These are phyloP conservation scores for Rubia yunnanensis DNA, from an alignment of 257 asterid species.

Conservation along the genomic window DNA sequence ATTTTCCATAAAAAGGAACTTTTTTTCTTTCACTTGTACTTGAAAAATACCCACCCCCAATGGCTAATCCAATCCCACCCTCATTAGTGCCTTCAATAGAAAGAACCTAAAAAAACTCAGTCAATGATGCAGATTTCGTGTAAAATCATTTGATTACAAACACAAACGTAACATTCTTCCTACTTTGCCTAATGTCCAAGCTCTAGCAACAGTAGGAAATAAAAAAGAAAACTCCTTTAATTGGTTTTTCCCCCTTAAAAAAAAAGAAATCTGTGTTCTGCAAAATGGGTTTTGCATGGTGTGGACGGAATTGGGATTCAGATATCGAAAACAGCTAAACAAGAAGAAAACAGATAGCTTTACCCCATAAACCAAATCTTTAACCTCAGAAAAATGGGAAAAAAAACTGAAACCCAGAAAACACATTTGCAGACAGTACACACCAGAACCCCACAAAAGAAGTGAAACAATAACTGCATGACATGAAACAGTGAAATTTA, in stretches of 20 bases:
- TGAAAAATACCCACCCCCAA: conserved; percentile 21
- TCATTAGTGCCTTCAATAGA: conserved; percentile 20
- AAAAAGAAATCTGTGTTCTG: conserved; percentile 15
- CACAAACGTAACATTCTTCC: not conserved
- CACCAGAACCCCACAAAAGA: conserved; percentile 5
- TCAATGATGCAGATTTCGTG: conserved; percentile 16
- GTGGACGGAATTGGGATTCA: conserved; percentile 42
- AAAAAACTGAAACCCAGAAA: not conserved
- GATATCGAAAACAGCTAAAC: conserved; percentile 14
- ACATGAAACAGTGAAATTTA: conserved; percentile 1
- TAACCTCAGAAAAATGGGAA: not conserved
- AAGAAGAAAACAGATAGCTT: conserved; percentile 1
- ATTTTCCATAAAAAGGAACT: conserved; percentile 39
- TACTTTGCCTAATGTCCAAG: not conserved
- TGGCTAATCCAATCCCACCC: conserved; percentile 7
- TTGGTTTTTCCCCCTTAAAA: not conserved
- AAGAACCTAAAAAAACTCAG: conserved; percentile 15
- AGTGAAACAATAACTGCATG: conserved; percentile 7
- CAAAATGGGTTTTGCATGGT: conserved; percentile 17
- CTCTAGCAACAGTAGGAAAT: not conserved
- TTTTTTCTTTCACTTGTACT: conserved; percentile 19
- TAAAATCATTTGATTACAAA: not conserved
- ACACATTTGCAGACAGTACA: conserved; percentile 3
- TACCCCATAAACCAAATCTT: conserved; percentile 9
- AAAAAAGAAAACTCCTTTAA: not conserved